These are phyloP conservation scores for Ganoderma lucidum DNA, from an alignment of 1,284 basidiomycete genomes.

Conservation along the genomic window DNA sequence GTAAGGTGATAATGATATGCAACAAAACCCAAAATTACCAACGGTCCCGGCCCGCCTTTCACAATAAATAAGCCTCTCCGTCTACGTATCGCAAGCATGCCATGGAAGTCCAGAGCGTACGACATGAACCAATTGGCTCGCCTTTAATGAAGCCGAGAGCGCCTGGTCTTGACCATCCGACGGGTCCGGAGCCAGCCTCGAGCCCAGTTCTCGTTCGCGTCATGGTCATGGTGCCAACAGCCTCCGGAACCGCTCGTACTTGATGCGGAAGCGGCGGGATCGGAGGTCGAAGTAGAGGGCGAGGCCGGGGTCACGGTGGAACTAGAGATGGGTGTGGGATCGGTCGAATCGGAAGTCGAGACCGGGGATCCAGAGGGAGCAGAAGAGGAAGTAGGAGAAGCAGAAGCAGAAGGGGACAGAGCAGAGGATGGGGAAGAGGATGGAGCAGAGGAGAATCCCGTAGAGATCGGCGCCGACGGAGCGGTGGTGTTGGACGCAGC, in stretches of 20 bases:
- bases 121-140: neutral
- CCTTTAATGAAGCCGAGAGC: neutral
- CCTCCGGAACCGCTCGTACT: neutral
- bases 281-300: neutral
- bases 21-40: neutral
- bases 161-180: slow-evolving; percentile 1
- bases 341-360: neutral
- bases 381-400: neutral
- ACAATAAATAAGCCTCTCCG: neutral
- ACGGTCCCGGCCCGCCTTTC: neutral
- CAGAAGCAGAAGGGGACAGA: too few relatives aligned
- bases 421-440: neutral
- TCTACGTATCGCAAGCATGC: neutral
- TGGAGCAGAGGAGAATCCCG: neutral
- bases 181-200: neutral
- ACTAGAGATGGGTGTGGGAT: neutral
- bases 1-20: neutral
- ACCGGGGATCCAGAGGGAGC: neutral
- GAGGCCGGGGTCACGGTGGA: neutral
- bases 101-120: neutral
- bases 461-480: neutral
- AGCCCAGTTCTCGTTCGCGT: neutral
- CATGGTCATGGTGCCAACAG: neutral
- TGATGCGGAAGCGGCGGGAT: neutral
- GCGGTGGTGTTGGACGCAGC: slow-evolving; percentile 21